Percentiles rank a stretch among this genome's conserved stretches.
phyloP scores from a whole-genome alignment of 305 asterid genomes.

The Solanum aculeatissimum region DNA sequence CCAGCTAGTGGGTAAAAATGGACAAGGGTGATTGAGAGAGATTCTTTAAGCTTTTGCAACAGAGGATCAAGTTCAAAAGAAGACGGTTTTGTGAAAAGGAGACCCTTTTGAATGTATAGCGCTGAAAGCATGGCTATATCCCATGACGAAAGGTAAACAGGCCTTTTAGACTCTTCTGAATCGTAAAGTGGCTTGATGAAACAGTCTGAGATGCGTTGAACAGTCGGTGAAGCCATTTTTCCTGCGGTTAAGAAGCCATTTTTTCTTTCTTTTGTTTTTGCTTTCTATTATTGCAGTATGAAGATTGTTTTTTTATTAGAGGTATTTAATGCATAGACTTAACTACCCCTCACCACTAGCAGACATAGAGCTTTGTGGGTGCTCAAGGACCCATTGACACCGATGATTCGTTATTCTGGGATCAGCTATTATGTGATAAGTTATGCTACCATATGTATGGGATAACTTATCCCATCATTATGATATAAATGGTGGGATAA shows the following conservation, averaged over 20 bases:
- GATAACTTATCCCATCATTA: too few relatives aligned
- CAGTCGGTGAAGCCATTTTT: constrained; percentile 1
- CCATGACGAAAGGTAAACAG: constrained; percentile 17
- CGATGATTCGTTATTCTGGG: too few relatives aligned
- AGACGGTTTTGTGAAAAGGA: constrained; percentile 18
- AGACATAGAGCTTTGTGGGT: too few relatives aligned
- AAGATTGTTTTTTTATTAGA: background rate
- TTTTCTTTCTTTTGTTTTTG: background rate
- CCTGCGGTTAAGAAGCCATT: too few relatives aligned
- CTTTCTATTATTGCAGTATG: background rate
- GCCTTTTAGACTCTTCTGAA: constrained; percentile 9
- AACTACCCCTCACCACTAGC: too few relatives aligned
- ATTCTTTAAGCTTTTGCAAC: constrained; percentile 12
- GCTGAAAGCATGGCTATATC: constrained; percentile 10
- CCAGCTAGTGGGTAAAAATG: constrained; percentile 29
- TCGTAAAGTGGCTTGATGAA: constrained; percentile 11
- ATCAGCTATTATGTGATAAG: too few relatives aligned
- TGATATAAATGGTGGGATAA: too few relatives aligned
- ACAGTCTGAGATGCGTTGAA: constrained; percentile 14
- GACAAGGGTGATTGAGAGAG: constrained; percentile 19
- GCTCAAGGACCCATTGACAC: too few relatives aligned
- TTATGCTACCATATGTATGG: too few relatives aligned
- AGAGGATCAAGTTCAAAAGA: background rate
- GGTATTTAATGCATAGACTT: background rate
- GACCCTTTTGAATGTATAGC: constrained; percentile 24